phyloP scores from a whole-genome alignment of 164 flowering plant species.

The Sextonia rubra region DNA sequence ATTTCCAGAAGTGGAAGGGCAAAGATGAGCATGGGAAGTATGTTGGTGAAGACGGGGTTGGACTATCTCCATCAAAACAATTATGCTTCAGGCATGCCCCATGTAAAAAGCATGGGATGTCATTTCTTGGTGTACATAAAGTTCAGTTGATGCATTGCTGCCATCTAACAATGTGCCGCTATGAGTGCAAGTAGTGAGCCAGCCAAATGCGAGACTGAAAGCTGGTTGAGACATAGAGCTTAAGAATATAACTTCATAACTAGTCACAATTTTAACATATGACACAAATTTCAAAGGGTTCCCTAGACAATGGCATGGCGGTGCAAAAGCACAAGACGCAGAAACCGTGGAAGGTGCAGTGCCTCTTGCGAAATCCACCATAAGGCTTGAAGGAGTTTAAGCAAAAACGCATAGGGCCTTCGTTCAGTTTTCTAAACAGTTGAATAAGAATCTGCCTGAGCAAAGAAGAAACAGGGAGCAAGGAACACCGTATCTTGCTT shows the following conservation, averaged over 20 bases:
- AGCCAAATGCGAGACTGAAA: conserved; percentile 20
- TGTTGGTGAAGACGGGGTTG: conserved; percentile 14
- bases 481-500: conserved; percentile 36
- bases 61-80: conserved; percentile 14
- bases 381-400: conserved; percentile 60
- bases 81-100: conserved; percentile 9
- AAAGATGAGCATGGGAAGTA: conserved; percentile 13
- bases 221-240: conserved; percentile 32
- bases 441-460: conserved; percentile 53
- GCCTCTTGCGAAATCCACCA: conserved; percentile 28
- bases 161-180: conserved; percentile 1
- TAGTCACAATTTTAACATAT: conserved; percentile 14
- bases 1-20: conserved; percentile 7
- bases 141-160: conserved; percentile 3
- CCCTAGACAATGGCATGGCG: conserved; percentile 13
- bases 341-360: conserved; percentile 5
- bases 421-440: conserved; percentile 44
- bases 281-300: conserved; percentile 16
- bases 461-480: conserved; percentile 40
- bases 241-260: conserved; percentile 10
- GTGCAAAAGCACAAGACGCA: conserved; percentile 13
- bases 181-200: not conserved
- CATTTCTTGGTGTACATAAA: conserved; percentile 2
- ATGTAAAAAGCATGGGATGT: conserved; percentile 10
- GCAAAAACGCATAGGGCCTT: conserved; percentile 47